Conservation (phyloP, 257 asterid species). For the Sherardia arvensis region DNA sequence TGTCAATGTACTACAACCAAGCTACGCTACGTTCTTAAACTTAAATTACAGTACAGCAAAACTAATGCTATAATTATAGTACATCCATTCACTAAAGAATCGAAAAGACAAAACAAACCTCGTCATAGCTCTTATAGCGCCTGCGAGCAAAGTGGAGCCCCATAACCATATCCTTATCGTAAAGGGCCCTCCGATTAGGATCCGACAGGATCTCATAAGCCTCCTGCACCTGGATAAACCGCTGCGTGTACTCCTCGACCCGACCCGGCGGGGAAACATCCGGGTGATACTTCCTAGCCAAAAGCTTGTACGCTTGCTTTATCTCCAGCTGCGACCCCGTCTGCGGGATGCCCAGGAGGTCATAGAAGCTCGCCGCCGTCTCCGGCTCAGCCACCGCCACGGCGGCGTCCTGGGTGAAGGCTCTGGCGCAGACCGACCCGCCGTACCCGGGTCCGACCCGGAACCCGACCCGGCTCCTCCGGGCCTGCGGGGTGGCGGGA, state of each 20-base stretch:
- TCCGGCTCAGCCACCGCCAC: conserved; percentile 5
- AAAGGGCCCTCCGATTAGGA: conserved; percentile 47
- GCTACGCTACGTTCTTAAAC: background rate
- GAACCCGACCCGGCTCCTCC: conserved; percentile 5
- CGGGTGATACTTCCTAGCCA: conserved; percentile 86
- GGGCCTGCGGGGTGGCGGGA: background rate
- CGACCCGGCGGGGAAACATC: conserved; percentile 88
- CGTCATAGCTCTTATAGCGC: conserved; percentile 27
- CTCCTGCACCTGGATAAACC: conserved; percentile 67
- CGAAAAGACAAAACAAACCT: conserved; percentile 27
- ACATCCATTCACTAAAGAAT: too few relatives aligned
- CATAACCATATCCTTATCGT: conserved; percentile 43
- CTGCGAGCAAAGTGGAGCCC: conserved; percentile 48
- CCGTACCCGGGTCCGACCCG: conserved; percentile 7
- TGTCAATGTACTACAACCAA: background rate
- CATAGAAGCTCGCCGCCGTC: conserved; percentile 34
- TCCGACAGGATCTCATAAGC: conserved; percentile 89
- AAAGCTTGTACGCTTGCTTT: conserved; percentile 77
- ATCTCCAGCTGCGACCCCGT: conserved; percentile 53
- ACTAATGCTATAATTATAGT: background rate
- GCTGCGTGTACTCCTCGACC: conserved; percentile 55
- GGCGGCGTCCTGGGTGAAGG: background rate
- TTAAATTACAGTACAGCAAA: background rate
- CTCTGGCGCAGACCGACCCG: background rate
- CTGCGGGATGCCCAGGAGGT: conserved; percentile 63